phyloP scores from a whole-genome alignment of 2,329 filamentous ascomycete species.

The Harringtonia lauricola region DNA sequence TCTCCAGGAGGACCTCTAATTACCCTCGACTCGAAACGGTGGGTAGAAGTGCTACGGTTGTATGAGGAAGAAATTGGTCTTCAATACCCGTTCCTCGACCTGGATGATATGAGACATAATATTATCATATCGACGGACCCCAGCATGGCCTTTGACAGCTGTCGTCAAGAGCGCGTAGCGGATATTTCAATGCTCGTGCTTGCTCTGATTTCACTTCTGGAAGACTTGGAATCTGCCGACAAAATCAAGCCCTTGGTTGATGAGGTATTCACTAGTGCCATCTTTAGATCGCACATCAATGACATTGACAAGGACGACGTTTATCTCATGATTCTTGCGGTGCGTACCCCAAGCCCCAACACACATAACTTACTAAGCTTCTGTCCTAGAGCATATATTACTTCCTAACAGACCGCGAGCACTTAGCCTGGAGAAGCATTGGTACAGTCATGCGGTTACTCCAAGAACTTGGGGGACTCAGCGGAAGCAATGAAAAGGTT shows the following conservation, averaged over 20 bases:
- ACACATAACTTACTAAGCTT: too few relatives aligned
- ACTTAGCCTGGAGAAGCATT: background rate
- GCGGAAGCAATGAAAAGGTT: background rate
- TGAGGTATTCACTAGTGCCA: background rate
- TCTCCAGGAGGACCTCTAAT: background rate
- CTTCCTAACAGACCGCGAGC: background rate
- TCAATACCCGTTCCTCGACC: slow-evolving; percentile 1
- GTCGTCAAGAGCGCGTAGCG: too few relatives aligned
- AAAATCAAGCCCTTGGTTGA: background rate
- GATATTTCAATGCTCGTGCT: background rate
- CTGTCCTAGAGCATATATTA: background rate
- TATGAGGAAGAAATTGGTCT: slow-evolving; percentile 2
- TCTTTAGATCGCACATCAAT: background rate
- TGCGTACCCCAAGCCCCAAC: too few relatives aligned
- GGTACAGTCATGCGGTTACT: background rate
- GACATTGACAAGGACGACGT: background rate
- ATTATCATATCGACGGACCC: background rate
- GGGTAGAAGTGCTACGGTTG: background rate
- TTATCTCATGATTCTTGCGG: background rate
- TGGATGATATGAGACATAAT: background rate
- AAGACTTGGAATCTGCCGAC: background rate
- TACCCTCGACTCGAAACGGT: background rate
- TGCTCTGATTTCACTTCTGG: background rate
- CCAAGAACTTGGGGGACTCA: too few relatives aligned
- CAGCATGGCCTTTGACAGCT: background rate